Evolutionary conservation across 305 asterid genomes (phyloP), one percentile per base, ranked within the genome.

Genomic region (Fraxinus sp.): DNA sequence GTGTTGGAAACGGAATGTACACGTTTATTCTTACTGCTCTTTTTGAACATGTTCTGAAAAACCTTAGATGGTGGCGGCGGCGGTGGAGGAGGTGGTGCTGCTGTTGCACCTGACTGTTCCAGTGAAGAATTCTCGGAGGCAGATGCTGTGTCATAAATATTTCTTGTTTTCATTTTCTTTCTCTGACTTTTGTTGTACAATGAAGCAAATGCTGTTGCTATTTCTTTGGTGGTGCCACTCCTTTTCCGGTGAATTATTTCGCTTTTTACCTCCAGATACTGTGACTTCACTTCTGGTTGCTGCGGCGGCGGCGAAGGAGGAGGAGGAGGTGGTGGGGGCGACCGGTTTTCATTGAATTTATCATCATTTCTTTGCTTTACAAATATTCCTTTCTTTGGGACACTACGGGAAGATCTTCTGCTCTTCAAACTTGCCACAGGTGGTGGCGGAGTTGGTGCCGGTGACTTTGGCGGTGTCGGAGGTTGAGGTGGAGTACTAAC

Each of bases 21-120:
- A 0, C 93, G 96, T 84, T 94, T 95, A 57, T 80, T 89, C 86
- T 94, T 92, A 79, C 82, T 70, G 70, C 88, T 89, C 87, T 89
- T 95, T 82, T 89, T 94, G 88, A 94, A 95, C 9, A 91, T 80
- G 80, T 93, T 94, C 33, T 92, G 97, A 68, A 95, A 80, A 4
- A 85, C 87, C 41, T 87, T 92, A 18, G 94, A 82, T 3, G 91
- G 89, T 16, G 94, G 93, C 0, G 91, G 91, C 0, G 91, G 89
- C 0, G 93, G 95, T 0, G 95, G 93, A 0, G 93, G 93, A 0
- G 92, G 89, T 0, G 88, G 92, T 0, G 87, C 89, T 35, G 91
- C 89, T 2, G 77, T 77, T 49, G 74, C 10, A 89, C 35, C 41
- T 71, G 92, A 75, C n/a, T 88, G 89, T 13, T 84, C 71, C 9